phyloP scores from a whole-genome alignment of 768 basidiomycete genomes.

The Termitomyces sp. region DNA sequence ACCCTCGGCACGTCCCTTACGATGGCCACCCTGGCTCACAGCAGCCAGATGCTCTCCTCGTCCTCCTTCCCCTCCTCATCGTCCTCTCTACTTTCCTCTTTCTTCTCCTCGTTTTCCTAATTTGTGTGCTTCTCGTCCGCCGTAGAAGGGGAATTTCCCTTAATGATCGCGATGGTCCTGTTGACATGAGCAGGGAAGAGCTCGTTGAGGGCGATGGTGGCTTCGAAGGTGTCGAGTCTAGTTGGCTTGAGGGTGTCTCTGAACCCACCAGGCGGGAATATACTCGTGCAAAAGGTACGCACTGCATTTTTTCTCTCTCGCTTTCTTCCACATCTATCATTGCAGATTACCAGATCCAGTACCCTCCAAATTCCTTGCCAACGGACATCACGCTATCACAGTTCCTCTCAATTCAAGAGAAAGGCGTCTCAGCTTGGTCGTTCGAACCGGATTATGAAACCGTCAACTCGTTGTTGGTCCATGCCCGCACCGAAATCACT shows the following conservation, averaged over 20 bases:
- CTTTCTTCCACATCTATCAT: constrained; percentile 3
- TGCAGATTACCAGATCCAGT: constrained; percentile 76
- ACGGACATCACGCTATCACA: constrained; percentile 98
- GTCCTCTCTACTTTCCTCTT: constrained; percentile 91
- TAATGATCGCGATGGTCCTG: constrained; percentile 84
- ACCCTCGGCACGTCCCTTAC: constrained; percentile 18
- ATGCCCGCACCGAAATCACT: constrained; percentile 94
- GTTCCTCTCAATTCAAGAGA: constrained; percentile 98
- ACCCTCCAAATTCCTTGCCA: constrained; percentile 93
- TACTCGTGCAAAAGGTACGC: constrained; percentile 80
- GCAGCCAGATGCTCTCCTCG: constrained; percentile 64
- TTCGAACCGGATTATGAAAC: constrained; percentile 99
- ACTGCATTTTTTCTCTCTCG: constrained; percentile 4
- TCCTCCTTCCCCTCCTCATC: constrained; percentile 91
- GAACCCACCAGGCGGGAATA: constrained; percentile 70
- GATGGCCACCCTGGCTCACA: constrained; percentile 18
- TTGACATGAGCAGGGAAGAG: constrained; percentile 91
- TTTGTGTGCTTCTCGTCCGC: constrained; percentile 83
- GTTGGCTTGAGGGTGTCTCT: constrained; percentile 84
- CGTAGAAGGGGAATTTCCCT: constrained; percentile 72
- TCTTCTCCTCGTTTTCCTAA: constrained; percentile 85
- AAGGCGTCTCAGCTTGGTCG: constrained; percentile 98
- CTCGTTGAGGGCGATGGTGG: constrained; percentile 89
- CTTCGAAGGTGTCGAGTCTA: constrained; percentile 84
- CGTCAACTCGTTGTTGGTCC: constrained; percentile 87